These are phyloP conservation scores for Pholiota adiposa DNA, from an alignment of 1,284 basidiomycete genomes.

Conservation along the genomic window DNA sequence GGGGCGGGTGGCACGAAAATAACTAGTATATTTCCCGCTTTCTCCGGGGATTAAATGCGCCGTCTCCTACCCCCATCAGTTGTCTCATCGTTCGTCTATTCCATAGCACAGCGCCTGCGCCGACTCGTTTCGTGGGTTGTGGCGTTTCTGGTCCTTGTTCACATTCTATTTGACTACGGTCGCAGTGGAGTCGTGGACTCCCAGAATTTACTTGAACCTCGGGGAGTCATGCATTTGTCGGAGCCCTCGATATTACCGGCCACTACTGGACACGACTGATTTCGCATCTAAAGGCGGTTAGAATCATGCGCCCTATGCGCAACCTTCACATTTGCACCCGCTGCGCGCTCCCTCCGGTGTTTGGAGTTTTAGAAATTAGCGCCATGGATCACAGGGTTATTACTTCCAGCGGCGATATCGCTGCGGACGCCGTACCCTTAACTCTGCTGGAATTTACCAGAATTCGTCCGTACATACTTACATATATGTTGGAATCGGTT, in stretches of 20 bases:
- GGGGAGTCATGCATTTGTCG: not conserved
- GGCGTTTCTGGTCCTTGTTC: not conserved
- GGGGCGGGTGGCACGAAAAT: not conserved
- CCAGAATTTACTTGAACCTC: too few species aligned
- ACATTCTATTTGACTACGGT: not conserved
- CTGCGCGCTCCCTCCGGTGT: not conserved
- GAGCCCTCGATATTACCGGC: not conserved
- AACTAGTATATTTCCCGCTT: not conserved
- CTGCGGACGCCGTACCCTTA: not conserved
- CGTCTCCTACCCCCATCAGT: not conserved
- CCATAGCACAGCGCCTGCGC: not conserved
- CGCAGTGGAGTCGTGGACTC: too few species aligned
- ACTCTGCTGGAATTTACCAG: not conserved
- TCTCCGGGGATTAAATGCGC: constrained; percentile 1
- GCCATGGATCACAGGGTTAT: not conserved
- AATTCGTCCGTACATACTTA: too few species aligned
- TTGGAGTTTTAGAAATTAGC: not conserved
- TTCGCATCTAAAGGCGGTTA: not conserved
- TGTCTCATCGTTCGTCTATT: not conserved
- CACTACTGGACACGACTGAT: not conserved
- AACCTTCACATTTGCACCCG: not conserved
- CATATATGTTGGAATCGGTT: too few species aligned
- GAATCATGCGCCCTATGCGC: not conserved
- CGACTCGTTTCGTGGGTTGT: not conserved
- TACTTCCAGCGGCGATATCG: not conserved